phyloP scores from a whole-genome alignment of 805 yeast species.

The Metschnikowia dekortorum region DNA sequence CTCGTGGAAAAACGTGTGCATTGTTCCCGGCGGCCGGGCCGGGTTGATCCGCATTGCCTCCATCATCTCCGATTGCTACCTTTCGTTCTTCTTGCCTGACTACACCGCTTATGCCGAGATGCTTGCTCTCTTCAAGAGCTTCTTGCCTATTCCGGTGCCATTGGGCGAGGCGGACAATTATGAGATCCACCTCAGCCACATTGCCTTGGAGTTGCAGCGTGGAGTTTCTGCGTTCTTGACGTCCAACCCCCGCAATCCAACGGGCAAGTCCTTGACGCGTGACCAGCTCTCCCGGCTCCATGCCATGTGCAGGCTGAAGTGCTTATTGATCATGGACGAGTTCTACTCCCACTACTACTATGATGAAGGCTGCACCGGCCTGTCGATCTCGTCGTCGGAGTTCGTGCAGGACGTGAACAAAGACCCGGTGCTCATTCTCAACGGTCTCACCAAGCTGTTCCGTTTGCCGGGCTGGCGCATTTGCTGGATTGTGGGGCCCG shows the following conservation, averaged over 20 bases:
- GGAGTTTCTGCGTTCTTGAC: constrained; percentile 58
- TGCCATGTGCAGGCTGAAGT: constrained; percentile 47
- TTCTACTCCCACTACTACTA: constrained; percentile 58
- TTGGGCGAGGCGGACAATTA: constrained; percentile 54
- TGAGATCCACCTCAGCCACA: constrained; percentile 49
- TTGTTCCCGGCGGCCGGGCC: constrained; percentile 64
- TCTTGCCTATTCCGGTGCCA: constrained; percentile 61
- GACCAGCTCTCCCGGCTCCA: constrained; percentile 47
- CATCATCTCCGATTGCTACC: constrained; percentile 53
- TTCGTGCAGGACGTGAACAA: constrained; percentile 50
- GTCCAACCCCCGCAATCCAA: constrained; percentile 61
- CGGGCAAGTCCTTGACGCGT: constrained; percentile 50
- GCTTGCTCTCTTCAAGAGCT: constrained; percentile 58
- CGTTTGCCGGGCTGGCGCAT: constrained; percentile 63
- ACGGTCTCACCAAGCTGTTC: constrained; percentile 58
- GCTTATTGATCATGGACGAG: constrained; percentile 61
- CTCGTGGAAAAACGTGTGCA: constrained; percentile 56
- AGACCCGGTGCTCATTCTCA: constrained; percentile 57
- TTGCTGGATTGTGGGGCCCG: constrained; percentile 63
- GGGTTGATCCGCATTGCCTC: constrained; percentile 61
- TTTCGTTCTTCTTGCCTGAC: constrained; percentile 58
- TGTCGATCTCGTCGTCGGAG: constrained; percentile 47
- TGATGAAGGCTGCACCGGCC: constrained; percentile 50
- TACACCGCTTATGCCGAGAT: constrained; percentile 64
- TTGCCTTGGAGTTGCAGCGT: constrained; percentile 48